Base-by-base conservation (phyloP, 225 moss, liverwort and hornwort genomes). In the Physcomitrium patens region DNA sequence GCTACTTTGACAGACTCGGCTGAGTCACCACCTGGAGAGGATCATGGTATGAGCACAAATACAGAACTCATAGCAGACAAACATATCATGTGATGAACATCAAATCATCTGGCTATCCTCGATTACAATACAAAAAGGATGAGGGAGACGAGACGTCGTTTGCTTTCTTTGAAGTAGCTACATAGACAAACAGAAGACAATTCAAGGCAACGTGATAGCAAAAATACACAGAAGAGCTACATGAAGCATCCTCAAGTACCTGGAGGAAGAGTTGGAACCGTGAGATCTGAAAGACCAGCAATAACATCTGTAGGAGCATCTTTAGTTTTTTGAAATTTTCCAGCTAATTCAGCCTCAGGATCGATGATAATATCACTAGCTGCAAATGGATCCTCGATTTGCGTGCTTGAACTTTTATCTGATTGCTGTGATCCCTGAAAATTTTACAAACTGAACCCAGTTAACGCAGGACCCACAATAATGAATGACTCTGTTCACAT, bases 321-420 rank as follows among this genome's bases (percentile, higher is more conserved):
- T 73, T 93, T 93, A n/a, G 78, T 67, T 73, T 99, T 99, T 76
- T 91, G 93, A 82, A 99, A 99, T 50, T 90, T 91, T 43, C 95
- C 95, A 58, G 86, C 93, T 56, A 99, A 89, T 76, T 94, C 89
- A 17, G 87, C 84, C 72, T 95, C 93, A 69, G 99, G 99, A 71
- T 93, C 92, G 73, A 91, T 89, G 48, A 99, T 86, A 52, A 93
- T 89, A 78, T 93, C 95, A 83, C 99, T 99, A 58, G 99, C 99
- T 71, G 95, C 99, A 86, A 99, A 99, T 18, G 99, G 99, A 81
- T 99, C 99, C 78, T 90, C 95, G 51, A 75, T 87, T 42, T 86
- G 91, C 46, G 88, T 82, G 65, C 67, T 90, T 54, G 90, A 83
- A 54, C 85, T 88, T 77, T 92, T 88, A 73, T 91, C 93, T 18